These are phyloP conservation scores for Paecilomyces variotii DNA, from an alignment of 2,329 filamentous ascomycete species.

Conservation along the genomic window DNA sequence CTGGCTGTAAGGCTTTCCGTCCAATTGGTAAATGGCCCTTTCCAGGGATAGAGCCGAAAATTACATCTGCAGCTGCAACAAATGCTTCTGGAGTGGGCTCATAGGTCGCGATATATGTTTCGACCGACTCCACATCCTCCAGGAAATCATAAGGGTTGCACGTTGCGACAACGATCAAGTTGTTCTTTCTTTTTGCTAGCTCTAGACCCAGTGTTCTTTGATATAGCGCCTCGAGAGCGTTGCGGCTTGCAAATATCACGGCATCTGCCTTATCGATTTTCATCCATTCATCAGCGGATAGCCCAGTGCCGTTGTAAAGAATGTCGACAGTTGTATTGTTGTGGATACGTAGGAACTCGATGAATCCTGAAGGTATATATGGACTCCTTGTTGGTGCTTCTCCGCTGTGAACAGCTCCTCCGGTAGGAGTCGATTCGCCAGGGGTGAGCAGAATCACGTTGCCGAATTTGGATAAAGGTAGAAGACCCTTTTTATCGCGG, in stretches of 20 bases:
- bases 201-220: constrained; percentile 28
- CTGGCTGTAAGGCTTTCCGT: constrained; percentile 6
- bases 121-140: constrained; percentile 20
- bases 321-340: constrained; percentile 22
- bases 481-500: constrained; percentile 17
- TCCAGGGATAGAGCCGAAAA: constrained; percentile 27
- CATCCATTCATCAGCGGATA: constrained; percentile 24
- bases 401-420: constrained; percentile 31
- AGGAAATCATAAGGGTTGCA: constrained; percentile 40
- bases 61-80: constrained; percentile 27
- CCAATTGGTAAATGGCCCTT: constrained; percentile 31
- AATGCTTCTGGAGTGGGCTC: constrained; percentile 39
- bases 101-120: constrained; percentile 38
- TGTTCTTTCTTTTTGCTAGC: constrained; percentile 21
- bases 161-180: constrained; percentile 32
- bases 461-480: constrained; percentile 22
- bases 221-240: constrained; percentile 29
- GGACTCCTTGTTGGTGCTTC: constrained; percentile 24
- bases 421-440: constrained; percentile 23
- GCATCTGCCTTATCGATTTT: constrained; percentile 27
- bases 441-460: constrained; percentile 33
- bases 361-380: constrained; percentile 24
- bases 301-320: constrained; percentile 20
- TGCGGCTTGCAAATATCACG: constrained; percentile 34
- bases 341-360: constrained; percentile 22